Percentiles rank a stretch among this genome's conserved stretches.
These are phyloP conservation scores for Colletotrichum lini DNA, from an alignment of 2,329 filamentous ascomycete species.

Conservation along the genomic window DNA sequence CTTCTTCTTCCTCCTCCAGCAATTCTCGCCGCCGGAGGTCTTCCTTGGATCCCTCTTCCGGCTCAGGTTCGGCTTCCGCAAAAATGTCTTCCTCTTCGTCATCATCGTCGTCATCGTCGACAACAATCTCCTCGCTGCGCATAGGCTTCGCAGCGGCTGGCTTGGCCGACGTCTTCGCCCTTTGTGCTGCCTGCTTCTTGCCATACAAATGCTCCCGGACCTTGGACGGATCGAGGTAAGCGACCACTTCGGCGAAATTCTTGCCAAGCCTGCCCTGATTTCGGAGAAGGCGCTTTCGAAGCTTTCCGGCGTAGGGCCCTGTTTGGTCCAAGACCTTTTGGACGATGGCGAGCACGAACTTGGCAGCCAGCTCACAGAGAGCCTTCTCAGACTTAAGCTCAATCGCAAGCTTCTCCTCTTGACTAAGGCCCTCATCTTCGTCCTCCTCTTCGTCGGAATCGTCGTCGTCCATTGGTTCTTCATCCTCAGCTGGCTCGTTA, in stretches of 20 bases:
- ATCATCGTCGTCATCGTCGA: constrained; percentile 57
- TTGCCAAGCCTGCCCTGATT: constrained; percentile 86
- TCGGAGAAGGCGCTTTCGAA: constrained; percentile 80
- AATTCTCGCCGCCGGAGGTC: constrained; percentile 70
- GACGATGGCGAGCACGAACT: constrained; percentile 85
- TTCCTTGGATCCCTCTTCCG: constrained; percentile 72
- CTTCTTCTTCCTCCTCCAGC: constrained; percentile 65
- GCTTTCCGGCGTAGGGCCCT: constrained; percentile 71
- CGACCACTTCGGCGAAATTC: constrained; percentile 88
- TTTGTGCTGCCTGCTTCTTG: constrained; percentile 49
- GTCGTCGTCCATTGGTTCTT: constrained; percentile 78
- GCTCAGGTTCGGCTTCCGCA: constrained; percentile 65
- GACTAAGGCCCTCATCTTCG: constrained; percentile 67
- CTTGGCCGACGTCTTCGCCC: constrained; percentile 54
- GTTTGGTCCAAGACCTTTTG: constrained; percentile 80
- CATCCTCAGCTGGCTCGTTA: constrained; percentile 78
- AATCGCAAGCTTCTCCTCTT: constrained; percentile 72
- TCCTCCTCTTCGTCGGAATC: constrained; percentile 68
- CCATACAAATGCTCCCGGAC: constrained; percentile 59
- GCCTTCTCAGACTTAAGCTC: constrained; percentile 86
- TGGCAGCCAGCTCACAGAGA: constrained; percentile 87
- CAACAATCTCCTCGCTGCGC: constrained; percentile 62
- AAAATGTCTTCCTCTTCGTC: constrained; percentile 57
- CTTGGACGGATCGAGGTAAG: constrained; percentile 81
- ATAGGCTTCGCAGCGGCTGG: constrained; percentile 58